Conservation (phyloP, 441 rosid genomes). For the Aleurites moluccanus region DNA sequence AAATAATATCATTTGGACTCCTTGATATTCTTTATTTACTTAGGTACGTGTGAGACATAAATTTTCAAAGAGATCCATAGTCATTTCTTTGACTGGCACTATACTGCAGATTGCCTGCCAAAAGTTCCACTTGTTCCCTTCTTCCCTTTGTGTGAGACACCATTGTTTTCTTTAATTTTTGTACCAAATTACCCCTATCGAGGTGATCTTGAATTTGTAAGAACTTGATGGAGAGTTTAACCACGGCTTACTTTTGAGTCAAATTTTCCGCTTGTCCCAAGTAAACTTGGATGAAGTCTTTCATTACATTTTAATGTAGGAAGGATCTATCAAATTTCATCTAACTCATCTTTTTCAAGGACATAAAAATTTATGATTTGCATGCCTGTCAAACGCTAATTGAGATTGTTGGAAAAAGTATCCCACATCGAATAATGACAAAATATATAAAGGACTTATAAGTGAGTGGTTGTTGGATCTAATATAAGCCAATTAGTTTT, state of each 20-base stretch:
- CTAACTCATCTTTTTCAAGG: neutral
- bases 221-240: neutral
- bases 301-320: neutral
- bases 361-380: neutral
- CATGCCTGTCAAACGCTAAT: neutral
- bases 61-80: neutral
- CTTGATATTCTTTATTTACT: neutral
- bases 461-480: too few relatives aligned
- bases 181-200: neutral
- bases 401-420: too few relatives aligned
- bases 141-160: neutral
- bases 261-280: neutral
- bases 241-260: neutral
- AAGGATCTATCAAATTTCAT: neutral
- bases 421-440: too few relatives aligned
- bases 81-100: neutral
- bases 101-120: too few relatives aligned
- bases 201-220: conserved; percentile 4
- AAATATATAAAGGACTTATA: too few relatives aligned
- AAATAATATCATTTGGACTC: neutral
- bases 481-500: too few relatives aligned
- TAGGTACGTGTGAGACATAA: neutral
- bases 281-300: neutral
- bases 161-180: neutral
- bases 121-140: neutral